phyloP scores from a whole-genome alignment of 257 asterid genomes.

The Petunia axillaris region DNA sequence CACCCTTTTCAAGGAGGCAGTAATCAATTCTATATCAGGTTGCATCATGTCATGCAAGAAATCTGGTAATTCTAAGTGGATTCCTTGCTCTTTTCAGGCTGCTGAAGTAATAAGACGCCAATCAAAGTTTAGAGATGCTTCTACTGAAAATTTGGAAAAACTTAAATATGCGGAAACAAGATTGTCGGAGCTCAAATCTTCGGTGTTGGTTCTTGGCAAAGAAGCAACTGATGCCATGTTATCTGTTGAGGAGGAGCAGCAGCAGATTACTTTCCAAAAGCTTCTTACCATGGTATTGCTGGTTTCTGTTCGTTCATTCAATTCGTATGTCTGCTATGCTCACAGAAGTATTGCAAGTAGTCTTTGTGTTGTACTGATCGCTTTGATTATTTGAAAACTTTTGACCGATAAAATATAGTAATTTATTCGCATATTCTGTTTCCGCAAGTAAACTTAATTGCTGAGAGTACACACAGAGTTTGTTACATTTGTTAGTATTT shows the following conservation, averaged over 20 bases:
- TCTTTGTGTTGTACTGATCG: slow-evolving; percentile 7
- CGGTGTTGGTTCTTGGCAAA: slow-evolving; percentile 81
- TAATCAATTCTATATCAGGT: background rate
- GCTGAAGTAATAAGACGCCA: slow-evolving; percentile 86
- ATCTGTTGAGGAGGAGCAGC: slow-evolving; percentile 86
- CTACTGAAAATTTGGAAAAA: slow-evolving; percentile 68
- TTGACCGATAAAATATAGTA: too few species aligned
- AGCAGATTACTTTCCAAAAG: slow-evolving; percentile 74
- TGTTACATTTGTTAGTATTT: background rate
- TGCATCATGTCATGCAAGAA: slow-evolving; percentile 23
- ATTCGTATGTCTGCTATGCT: background rate
- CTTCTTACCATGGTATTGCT: slow-evolving; percentile 71
- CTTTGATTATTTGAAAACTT: background rate
- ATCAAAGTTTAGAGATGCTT: slow-evolving; percentile 81
- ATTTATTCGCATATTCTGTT: too few species aligned
- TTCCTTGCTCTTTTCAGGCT: slow-evolving; percentile 50
- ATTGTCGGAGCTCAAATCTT: slow-evolving; percentile 71
- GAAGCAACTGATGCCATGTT: slow-evolving; percentile 93
- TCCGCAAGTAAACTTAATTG: too few species aligned
- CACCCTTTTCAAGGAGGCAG: slow-evolving; percentile 12
- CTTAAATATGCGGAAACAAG: slow-evolving; percentile 78
- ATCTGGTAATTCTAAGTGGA: slow-evolving; percentile 16
- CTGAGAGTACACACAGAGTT: background rate
- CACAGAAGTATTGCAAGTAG: background rate
- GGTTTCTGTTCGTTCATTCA: slow-evolving; percentile 11